Evolutionary conservation across 345 rosid genomes (phyloP).

Genomic region (Turnera subulata): DNA sequence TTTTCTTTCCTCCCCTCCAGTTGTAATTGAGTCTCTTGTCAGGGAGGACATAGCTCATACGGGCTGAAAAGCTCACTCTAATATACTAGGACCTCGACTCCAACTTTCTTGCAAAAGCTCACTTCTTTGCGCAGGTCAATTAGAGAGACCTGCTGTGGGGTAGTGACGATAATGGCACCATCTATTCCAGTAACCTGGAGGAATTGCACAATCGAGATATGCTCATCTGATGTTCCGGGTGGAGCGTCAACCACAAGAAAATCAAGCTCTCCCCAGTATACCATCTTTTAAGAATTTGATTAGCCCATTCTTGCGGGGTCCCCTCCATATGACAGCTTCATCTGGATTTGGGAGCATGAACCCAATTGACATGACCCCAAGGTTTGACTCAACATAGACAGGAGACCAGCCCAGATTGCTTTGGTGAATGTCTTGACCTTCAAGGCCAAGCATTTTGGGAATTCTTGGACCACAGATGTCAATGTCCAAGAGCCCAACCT

Average conservation of each 20-base stretch:
- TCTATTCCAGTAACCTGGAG: constrained; percentile 81
- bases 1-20: too few species aligned
- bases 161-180: constrained; percentile 89
- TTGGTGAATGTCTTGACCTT: constrained; percentile 93
- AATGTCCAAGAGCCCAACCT: constrained; percentile 86
- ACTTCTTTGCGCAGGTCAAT: constrained; percentile 93
- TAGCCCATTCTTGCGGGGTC: constrained; percentile 87
- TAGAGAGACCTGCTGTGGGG: constrained; percentile 90
- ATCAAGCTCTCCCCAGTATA: constrained; percentile 89
- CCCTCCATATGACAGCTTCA: constrained; percentile 97
- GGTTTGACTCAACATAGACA: constrained; percentile 87
- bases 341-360: constrained; percentile 94
- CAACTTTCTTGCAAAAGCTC: constrained; percentile 91
- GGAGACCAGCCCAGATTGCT: constrained; percentile 99
- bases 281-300: constrained; percentile 92
- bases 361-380: constrained; percentile 96
- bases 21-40: too few species aligned
- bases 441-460: constrained; percentile 93
- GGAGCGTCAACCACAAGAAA: constrained; percentile 93
- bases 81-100: constrained; percentile 72
- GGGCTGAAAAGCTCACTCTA: too few species aligned
- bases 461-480: constrained; percentile 97
- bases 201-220: constrained; percentile 88
- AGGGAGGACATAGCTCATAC: too few species aligned
- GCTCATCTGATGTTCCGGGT: constrained; percentile 95